A percentile compares a stretch with the other conserved stretches of the same genome.
Conservation (phyloP, 352 stramenopile species). For the Thalassiosira exigua region DNA sequence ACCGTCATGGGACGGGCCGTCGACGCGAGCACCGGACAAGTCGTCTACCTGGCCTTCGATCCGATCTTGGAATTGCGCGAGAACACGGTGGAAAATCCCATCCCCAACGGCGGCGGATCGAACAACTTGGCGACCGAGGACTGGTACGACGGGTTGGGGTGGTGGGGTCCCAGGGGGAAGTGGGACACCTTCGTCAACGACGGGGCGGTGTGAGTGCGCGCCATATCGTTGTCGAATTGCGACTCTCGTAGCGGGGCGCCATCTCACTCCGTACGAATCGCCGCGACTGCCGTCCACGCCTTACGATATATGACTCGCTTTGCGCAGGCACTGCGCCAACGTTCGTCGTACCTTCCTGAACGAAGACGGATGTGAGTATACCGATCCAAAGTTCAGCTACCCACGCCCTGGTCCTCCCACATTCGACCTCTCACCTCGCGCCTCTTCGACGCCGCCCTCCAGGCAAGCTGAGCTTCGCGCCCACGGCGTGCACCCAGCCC, state of each 20-base stretch:
- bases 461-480: background rate
- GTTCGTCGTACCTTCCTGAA: background rate
- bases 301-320: no score
- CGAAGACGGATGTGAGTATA: conserved; percentile 4
- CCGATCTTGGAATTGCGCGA: conserved; percentile 29
- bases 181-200: conserved; percentile 5
- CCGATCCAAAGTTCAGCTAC: no score
- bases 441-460: background rate
- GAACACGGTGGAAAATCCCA: conserved; percentile 59
- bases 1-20: background rate
- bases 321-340: background rate
- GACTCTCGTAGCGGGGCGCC: background rate
- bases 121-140: background rate
- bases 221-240: background rate
- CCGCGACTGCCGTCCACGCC: background rate
- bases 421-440: background rate
- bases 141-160: conserved; percentile 15
- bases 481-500: background rate
- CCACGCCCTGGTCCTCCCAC: background rate
- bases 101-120: conserved; percentile 50
- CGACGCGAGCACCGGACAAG: conserved; percentile 5
- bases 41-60: conserved; percentile 36
- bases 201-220: background rate
- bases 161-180: background rate
- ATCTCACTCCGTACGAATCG: conserved; percentile 23